Conservation (phyloP, 1,139 yeast genomes). For the Pichia sp. region DNA sequence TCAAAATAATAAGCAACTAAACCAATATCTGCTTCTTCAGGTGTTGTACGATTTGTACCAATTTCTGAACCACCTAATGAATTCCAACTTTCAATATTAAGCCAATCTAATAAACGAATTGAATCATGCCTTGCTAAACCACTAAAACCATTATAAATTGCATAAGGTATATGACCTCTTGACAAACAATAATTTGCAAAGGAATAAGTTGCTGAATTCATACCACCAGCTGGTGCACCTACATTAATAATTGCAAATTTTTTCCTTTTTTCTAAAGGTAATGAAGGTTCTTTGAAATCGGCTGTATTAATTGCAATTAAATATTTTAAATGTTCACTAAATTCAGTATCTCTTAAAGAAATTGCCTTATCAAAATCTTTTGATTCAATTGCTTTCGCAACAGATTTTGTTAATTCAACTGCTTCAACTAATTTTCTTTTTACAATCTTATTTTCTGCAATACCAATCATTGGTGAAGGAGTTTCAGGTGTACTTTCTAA, state of each 20-base stretch:
- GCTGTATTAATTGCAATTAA: slow-evolving; percentile 59
- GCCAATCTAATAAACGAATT: slow-evolving; percentile 56
- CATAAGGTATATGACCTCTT: slow-evolving; percentile 66
- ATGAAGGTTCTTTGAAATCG: slow-evolving; percentile 46
- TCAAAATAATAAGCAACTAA: slow-evolving; percentile 72
- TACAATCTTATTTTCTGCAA: slow-evolving; percentile 64
- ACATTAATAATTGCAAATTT: slow-evolving; percentile 68
- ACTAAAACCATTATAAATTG: slow-evolving; percentile 69
- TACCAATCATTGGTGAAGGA: slow-evolving; percentile 73
- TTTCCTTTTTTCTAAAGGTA: slow-evolving; percentile 52
- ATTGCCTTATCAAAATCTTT: slow-evolving; percentile 28
- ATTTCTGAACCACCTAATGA: slow-evolving; percentile 75
- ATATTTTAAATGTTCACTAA: slow-evolving; percentile 58
- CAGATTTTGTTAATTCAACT: slow-evolving; percentile 60
- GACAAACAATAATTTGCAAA: slow-evolving; percentile 71
- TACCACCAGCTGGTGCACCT: slow-evolving; percentile 81
- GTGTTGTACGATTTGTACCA: slow-evolving; percentile 72
- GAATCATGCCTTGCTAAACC: slow-evolving; percentile 75
- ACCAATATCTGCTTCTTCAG: slow-evolving; percentile 61
- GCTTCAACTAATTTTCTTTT: slow-evolving; percentile 69
- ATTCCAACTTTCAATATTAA: slow-evolving; percentile 69
- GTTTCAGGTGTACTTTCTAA: slow-evolving; percentile 62
- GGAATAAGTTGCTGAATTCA: slow-evolving; percentile 72
- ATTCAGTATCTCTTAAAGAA: slow-evolving; percentile 60
- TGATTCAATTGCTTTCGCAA: slow-evolving; percentile 43